phyloP scores from a whole-genome alignment of 306 rosid genomes.

The Crotalaria pallida region DNA sequence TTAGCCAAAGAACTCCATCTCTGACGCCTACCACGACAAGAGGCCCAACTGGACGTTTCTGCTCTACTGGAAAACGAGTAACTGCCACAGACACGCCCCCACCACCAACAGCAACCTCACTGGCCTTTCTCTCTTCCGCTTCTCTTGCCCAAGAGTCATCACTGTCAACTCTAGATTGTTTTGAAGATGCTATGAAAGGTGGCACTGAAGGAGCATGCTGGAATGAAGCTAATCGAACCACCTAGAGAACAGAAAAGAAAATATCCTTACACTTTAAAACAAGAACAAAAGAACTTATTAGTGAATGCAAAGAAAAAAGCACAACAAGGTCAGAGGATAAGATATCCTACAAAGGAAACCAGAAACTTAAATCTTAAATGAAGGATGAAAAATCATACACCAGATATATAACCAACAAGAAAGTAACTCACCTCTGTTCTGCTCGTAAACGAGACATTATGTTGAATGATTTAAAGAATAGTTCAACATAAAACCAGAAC shows the following conservation, averaged over 20 bases:
- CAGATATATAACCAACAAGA: background rate
- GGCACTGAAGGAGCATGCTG: conserved; percentile 99
- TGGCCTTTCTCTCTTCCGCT: conserved; percentile 66
- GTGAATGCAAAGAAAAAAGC: background rate
- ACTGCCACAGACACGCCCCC: conserved; percentile 97
- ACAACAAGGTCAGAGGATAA: background rate
- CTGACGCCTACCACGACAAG: conserved; percentile 88
- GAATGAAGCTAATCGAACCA: conserved; percentile 96
- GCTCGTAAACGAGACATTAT: background rate
- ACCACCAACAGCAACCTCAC: conserved; percentile 98
- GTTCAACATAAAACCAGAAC: conserved; percentile 16
- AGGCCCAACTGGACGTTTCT: conserved; percentile 96
- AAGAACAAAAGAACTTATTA: background rate
- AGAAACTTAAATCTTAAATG: background rate
- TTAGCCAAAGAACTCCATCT: conserved; percentile 99
- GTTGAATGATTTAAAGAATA: conserved; percentile 9
- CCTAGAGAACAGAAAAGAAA: conserved; percentile 45
- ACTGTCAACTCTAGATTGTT: conserved; percentile 67
- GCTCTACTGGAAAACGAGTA: conserved; percentile 92
- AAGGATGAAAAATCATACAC: conserved; percentile 7
- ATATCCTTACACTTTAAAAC: background rate
- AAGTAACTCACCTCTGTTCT: background rate
- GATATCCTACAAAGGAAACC: conserved; percentile 3
- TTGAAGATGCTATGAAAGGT: conserved; percentile 73
- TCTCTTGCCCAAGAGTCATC: conserved; percentile 57